These are phyloP conservation scores for Saccharomycopsis sp. DNA, from an alignment of 805 yeast genomes.

Conservation along the genomic window DNA sequence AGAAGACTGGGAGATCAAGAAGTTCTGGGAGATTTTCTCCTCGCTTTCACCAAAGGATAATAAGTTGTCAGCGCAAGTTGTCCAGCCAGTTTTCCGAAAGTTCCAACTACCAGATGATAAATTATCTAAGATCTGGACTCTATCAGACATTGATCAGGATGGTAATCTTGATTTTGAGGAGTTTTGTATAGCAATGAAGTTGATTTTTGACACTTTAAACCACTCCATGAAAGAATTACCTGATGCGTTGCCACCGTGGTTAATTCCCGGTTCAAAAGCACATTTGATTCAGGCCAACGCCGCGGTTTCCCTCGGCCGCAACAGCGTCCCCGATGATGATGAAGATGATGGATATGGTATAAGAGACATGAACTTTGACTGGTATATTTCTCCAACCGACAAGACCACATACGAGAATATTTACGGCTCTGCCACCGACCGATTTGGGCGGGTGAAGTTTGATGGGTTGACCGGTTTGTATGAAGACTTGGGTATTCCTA, in stretches of 20 bases:
- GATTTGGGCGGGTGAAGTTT: constrained; percentile 71
- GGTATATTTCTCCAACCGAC: constrained; percentile 94
- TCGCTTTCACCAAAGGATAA: constrained; percentile 78
- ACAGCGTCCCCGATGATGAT: constrained; percentile 41
- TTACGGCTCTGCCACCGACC: constrained; percentile 65
- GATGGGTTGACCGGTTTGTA: constrained; percentile 64
- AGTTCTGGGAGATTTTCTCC: constrained; percentile 95
- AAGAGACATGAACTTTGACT: constrained; percentile 67
- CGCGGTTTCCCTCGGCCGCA: background rate
- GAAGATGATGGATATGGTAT: constrained; percentile 59
- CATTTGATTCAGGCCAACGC: constrained; percentile 86
- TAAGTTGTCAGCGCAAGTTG: constrained; percentile 76
- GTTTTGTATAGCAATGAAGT: constrained; percentile 94
- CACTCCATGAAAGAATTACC: constrained; percentile 60
- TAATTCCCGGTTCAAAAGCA: constrained; percentile 81
- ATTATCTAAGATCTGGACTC: constrained; percentile 78
- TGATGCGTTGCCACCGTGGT: constrained; percentile 74
- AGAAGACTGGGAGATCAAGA: constrained; percentile 92
- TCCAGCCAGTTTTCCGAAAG: constrained; percentile 78
- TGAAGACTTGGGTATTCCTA: constrained; percentile 66
- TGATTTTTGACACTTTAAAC: constrained; percentile 85
- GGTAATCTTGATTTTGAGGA: constrained; percentile 93
- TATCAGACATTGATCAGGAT: constrained; percentile 88
- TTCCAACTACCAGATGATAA: constrained; percentile 74
- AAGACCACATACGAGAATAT: constrained; percentile 68